Conservation (phyloP, 176 grass and related monocot species). For the Bonia amplexicaulis region DNA sequence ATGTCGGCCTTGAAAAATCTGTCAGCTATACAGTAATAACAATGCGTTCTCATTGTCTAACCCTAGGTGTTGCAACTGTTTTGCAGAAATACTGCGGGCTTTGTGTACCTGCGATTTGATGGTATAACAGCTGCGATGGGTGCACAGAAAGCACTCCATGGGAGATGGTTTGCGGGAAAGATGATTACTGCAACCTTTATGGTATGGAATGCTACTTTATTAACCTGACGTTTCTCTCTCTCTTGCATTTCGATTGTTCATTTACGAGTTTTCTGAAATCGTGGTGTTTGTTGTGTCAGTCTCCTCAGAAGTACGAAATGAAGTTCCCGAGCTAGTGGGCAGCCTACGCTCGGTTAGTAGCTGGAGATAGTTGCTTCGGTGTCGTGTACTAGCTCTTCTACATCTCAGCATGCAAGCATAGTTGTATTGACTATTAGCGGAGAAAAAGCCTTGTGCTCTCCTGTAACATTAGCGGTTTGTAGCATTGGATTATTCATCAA, state of each 20-base stretch:
- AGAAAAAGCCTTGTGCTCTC: neutral
- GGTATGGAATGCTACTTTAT: slow-evolving; percentile 36
- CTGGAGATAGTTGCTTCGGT: neutral
- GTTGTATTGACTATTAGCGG: neutral
- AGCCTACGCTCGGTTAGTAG: neutral
- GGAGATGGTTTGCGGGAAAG: slow-evolving; percentile 98
- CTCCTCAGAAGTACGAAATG: slow-evolving; percentile 60
- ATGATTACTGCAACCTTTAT: slow-evolving; percentile 93
- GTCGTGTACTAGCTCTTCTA: neutral
- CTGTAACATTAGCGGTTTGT: slow-evolving; percentile 3
- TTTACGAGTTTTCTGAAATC: neutral
- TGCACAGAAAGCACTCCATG: slow-evolving; percentile 84
- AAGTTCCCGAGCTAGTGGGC: slow-evolving; percentile 56
- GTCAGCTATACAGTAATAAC: neutral
- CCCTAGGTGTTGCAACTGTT: neutral
- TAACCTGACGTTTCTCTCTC: neutral
- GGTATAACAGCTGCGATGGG: slow-evolving; percentile 56
- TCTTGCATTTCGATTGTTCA: neutral
- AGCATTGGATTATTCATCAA: neutral
- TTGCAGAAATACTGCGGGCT: slow-evolving; percentile 67
- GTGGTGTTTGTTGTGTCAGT: slow-evolving; percentile 46
- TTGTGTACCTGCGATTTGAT: slow-evolving; percentile 86
- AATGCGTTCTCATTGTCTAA: neutral
- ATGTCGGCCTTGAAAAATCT: neutral
- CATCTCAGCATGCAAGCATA: neutral